Base-by-base conservation (phyloP, 306 rosid genomes). In the Quercus wislizeni region DNA sequence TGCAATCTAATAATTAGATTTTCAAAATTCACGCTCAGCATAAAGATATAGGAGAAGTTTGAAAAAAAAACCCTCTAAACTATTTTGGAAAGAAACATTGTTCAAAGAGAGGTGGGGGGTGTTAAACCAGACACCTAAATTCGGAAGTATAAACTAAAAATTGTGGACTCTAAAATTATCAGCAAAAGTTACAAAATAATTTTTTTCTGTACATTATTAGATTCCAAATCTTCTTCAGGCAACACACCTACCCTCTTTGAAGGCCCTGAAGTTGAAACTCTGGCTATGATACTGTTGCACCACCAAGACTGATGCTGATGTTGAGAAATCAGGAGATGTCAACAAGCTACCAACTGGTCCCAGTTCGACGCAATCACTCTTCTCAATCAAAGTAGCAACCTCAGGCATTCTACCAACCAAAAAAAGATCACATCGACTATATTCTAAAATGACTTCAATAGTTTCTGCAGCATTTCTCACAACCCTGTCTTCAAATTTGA, bases 291-390 rank as follows among this genome's bases (percentile, higher is more conserved):
- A 78, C 20, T 91, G 88, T 33, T 91, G 92, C 28, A 91, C 85
- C 11, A 91, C 89, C 85, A 91, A 83, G 17, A 91, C 86, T 13
- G 94, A 89, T 0, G 94, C 93, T 1, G 85, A 1, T 1, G 85
- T 78, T 6, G 87, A 57, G 75, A 86, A 75, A 41, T 86, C 94
- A 0, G 87, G 57, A 1, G 85, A 76, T 5, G 84, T 79, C 79
- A 91, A 77, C 74, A 88, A 49, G 81, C 77, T 78, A 17, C 97
- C 90, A 0, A 88, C 65, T 4, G 91, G 88, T 23, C 97, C 97
- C 31, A 91, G 79, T 78, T 91, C 94, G 0, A 85, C 69, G 55
- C 83, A 86, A 12, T 88, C 94, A 5, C 85, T 23, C 69, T 64
- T 89, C 14, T 59, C 83, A 23, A 71, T 71, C 76, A 88, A 23